Percentiles rank a stretch among this genome's conserved stretches.
These are phyloP conservation scores for Helichrysum umbraculigerum DNA, from an alignment of 129 eudicot genomes.

Conservation along the genomic window DNA sequence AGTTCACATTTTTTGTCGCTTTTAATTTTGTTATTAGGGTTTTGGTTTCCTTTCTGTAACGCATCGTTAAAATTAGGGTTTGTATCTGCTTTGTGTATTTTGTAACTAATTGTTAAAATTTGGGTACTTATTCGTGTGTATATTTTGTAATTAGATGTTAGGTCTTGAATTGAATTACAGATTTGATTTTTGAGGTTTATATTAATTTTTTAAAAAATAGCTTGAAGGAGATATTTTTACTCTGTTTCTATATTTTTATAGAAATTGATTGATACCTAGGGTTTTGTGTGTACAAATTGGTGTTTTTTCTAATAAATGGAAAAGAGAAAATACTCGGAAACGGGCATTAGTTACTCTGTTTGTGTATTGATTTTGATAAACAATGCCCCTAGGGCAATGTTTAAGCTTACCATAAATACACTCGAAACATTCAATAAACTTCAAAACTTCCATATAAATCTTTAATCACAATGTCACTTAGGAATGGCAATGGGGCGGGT, in stretches of 20 bases:
- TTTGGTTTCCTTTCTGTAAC: neutral
- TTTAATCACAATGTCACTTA: too few relatives aligned
- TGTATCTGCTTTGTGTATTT: neutral
- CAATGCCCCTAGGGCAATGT: too few relatives aligned
- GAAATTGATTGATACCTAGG: slow-evolving; percentile 9
- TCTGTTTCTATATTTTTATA: too few relatives aligned
- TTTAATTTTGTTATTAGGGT: neutral
- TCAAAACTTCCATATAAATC: too few relatives aligned
- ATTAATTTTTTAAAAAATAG: neutral
- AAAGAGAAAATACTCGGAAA: slow-evolving; percentile 1
- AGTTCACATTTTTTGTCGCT: neutral
- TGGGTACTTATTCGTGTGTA: too few relatives aligned
- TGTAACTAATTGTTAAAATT: neutral
- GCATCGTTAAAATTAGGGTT: neutral
- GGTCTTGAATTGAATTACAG: neutral
- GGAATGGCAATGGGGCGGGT: too few relatives aligned
- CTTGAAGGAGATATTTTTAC: neutral
- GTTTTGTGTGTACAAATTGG: neutral
- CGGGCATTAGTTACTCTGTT: neutral
- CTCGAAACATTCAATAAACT: too few relatives aligned
- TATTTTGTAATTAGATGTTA: too few relatives aligned
- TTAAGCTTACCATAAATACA: too few relatives aligned
- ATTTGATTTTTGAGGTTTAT: neutral
- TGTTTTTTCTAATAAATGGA: neutral
- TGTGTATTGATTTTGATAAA: neutral